Conservation (phyloP, 2,329 filamentous ascomycete genomes). For the Colletotrichum sp. region DNA sequence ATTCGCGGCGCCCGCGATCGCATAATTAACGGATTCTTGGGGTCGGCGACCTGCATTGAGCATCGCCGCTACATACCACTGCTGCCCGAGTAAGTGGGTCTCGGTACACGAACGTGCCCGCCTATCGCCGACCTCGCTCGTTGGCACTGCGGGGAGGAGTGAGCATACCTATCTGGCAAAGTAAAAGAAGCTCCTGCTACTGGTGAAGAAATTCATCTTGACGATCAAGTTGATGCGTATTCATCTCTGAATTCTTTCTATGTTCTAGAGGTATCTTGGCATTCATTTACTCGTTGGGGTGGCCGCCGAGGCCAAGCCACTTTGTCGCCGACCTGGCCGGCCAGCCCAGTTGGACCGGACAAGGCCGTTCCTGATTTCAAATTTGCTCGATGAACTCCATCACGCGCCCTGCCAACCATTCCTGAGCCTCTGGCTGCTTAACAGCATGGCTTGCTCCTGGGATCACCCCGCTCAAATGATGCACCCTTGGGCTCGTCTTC, state of each 20-base stretch:
- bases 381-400: constrained; percentile 44
- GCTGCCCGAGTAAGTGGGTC: not conserved
- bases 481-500: constrained; percentile 47
- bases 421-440: constrained; percentile 44
- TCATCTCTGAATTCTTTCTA: not conserved
- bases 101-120: not conserved
- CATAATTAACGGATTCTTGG: not conserved
- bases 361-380: not conserved
- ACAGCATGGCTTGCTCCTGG: constrained; percentile 58
- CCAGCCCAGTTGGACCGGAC: not conserved
- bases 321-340: not conserved
- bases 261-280: not conserved
- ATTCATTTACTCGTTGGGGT: not conserved
- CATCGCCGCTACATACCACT: not conserved
- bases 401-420: constrained; percentile 55
- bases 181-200: not conserved
- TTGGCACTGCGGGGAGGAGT: not conserved
- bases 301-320: not conserved
- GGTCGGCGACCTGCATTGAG: constrained; percentile 18
- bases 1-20: constrained; percentile 10
- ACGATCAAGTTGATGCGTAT: not conserved
- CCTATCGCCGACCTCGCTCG: constrained; percentile 16
- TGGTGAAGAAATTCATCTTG: not conserved
- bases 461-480: constrained; percentile 55
- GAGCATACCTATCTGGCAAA: not conserved